Conservation (phyloP, 2,329 filamentous ascomycete species). For the Ploettnerulaceae sp. region DNA sequence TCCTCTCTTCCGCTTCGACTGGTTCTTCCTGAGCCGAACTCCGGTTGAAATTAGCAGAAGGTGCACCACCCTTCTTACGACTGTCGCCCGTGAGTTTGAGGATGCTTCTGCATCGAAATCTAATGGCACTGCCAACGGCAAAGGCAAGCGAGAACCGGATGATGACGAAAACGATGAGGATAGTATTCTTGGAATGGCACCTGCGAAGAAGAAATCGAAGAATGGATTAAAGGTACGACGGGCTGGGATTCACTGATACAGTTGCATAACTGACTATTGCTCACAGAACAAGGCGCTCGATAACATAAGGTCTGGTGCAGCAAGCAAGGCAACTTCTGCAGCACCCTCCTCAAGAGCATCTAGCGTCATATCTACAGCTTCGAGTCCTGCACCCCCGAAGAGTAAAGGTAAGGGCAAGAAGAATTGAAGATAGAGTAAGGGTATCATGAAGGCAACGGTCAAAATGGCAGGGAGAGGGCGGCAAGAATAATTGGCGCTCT, state of each 20-base stretch:
- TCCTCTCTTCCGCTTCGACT: constrained; percentile 94
- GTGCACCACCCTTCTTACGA: constrained; percentile 90
- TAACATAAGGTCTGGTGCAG: constrained; percentile 67
- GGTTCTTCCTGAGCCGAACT: constrained; percentile 97
- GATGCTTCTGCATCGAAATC: constrained; percentile 47
- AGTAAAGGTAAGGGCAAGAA: constrained; percentile 49
- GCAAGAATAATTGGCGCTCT: constrained; percentile 17
- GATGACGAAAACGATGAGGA: constrained; percentile 84
- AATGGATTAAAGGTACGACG: constrained; percentile 65
- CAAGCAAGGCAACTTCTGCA: constrained; percentile 70
- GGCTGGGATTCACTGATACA: not conserved
- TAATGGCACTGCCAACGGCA: constrained; percentile 57
- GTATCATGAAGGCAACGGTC: constrained; percentile 21
- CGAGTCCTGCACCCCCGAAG: constrained; percentile 41
- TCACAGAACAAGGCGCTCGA: constrained; percentile 87
- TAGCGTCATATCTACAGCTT: constrained; percentile 75
- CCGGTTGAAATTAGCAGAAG: constrained; percentile 87
- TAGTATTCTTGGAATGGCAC: constrained; percentile 70
- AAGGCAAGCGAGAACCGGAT: constrained; percentile 67
- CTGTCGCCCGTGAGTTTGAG: constrained; percentile 92
- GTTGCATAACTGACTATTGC: constrained; percentile 19
- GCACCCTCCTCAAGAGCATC: constrained; percentile 73
- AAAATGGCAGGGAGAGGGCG: constrained; percentile 19
- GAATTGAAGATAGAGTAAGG: constrained; percentile 13
- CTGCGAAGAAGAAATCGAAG: constrained; percentile 94